Evolutionary conservation across 2,329 filamentous ascomycete genomes (phyloP).

Genomic region (Trichoderma oligosporum): DNA sequence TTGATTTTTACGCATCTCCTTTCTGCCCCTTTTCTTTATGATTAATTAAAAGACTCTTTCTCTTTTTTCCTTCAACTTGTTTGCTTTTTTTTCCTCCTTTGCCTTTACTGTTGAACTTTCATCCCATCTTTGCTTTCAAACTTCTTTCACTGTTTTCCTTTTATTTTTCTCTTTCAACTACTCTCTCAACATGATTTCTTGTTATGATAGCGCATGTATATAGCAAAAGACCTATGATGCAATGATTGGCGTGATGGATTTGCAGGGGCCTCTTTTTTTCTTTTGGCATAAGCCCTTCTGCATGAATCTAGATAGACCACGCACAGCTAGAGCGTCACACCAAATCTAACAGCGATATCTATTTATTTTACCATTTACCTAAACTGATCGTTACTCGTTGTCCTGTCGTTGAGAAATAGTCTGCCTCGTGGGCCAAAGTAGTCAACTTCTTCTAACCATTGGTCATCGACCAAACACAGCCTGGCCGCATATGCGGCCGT

Average conservation of each 20-base stretch:
- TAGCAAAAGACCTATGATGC: slow-evolving; percentile 1
- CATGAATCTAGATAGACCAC: slow-evolving; percentile 11
- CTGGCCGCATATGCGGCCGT: slow-evolving; percentile 30
- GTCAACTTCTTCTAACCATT: background rate
- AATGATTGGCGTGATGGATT: background rate
- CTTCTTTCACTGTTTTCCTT: background rate
- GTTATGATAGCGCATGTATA: slow-evolving; percentile 5
- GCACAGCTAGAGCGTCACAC: slow-evolving; percentile 11
- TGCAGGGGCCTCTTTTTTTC: background rate
- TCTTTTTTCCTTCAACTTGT: background rate
- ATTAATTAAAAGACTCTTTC: background rate
- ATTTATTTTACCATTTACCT: background rate
- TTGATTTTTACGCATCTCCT: background rate
- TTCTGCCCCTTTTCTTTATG: background rate
- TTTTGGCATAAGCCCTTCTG: background rate
- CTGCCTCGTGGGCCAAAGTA: slow-evolving; percentile 16
- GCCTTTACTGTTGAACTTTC: background rate
- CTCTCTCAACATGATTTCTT: background rate
- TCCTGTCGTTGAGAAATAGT: background rate
- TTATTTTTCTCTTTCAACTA: background rate
- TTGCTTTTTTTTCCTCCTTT: background rate
- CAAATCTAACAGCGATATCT: slow-evolving; percentile 5
- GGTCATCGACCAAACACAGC: slow-evolving; percentile 22
- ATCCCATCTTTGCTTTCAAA: background rate
- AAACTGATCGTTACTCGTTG: background rate